phyloP scores from a whole-genome alignment of 176 grass and related monocot species.

The Tillandsia leiboldiana region DNA sequence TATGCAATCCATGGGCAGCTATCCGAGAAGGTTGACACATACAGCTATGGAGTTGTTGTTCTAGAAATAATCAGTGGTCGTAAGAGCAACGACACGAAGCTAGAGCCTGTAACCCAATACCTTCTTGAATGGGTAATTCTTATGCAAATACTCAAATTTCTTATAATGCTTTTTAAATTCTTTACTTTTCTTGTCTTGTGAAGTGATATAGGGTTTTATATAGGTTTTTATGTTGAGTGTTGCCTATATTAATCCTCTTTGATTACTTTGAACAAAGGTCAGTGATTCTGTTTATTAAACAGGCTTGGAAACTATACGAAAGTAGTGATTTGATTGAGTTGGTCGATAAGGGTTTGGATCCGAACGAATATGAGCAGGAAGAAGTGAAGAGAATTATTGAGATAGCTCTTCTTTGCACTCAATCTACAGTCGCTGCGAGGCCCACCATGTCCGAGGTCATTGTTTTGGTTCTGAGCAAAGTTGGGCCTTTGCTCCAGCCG shows the following conservation, averaged over 20 bases:
- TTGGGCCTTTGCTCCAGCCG: conserved; percentile 25
- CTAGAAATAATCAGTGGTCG: conserved; percentile 80
- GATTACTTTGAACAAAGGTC: neutral
- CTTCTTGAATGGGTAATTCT: conserved; percentile 73
- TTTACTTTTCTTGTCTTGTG: neutral
- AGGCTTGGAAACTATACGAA: conserved; percentile 75
- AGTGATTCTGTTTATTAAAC: neutral
- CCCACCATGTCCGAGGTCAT: conserved; percentile 72
- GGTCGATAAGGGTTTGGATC: conserved; percentile 49
- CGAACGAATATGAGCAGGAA: conserved; percentile 36
- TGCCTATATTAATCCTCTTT: no score
- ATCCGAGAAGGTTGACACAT: conserved; percentile 77
- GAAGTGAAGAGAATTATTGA: conserved; percentile 52
- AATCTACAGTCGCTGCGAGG: conserved; percentile 48
- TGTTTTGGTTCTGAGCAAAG: conserved; percentile 49
- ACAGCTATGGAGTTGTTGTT: conserved; percentile 66
- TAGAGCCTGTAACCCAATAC: conserved; percentile 57
- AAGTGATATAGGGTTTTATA: no score
- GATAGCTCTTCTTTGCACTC: conserved; percentile 77
- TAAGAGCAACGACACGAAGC: conserved; percentile 59
- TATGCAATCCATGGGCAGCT: conserved; percentile 81
- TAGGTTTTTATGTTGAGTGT: no score
- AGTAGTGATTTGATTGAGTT: conserved; percentile 35
- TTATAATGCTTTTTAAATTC: neutral
- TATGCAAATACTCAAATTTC: neutral